Evolutionary conservation across 495 filamentous ascomycete genomes (phyloP), one percentile per base, ranked within the genome.

Genomic region (Hyaloscypha bicolor): DNA sequence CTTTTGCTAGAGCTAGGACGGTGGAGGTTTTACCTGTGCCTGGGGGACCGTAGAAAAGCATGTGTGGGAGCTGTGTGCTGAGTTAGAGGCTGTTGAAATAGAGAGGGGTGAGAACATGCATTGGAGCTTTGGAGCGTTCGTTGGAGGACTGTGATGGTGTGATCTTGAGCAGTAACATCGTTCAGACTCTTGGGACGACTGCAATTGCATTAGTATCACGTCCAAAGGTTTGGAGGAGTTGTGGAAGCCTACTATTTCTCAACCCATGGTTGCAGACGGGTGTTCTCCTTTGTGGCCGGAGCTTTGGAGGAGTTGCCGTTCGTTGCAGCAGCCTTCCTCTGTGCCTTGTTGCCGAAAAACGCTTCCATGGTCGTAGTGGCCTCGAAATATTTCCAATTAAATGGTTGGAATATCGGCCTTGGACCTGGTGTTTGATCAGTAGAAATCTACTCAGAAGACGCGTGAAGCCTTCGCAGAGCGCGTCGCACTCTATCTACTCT

Each of bases 21-120:
- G 96, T 98, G 5, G 93, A 97, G n/a, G 95, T 99, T 79, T 99
- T 99, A 69, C 95, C 95, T 1, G 96, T 99, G 51, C 95, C 95
- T 0, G 95, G 95, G 0, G 95, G 96, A 8, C 96, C 96, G 74
- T 99, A 99, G 83, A 98, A 98, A 75, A 99, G 92, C 93, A 99
- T 97, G 78, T 99, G 96, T 25, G 95, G 95, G 57, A 99, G 90
- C 91, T 94, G 64, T 33, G 11, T 1, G 37, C 37, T 21, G n/a
- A 62, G 45, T 60, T 35, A 66, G 64, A 30, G 16, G 33, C 21
- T 6, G 58, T 53, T 65, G 55, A 33, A 4, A 29, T 22, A 32
- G 45, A 39, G 8, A 29, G 25, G 32, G 33, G 16, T 72, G 82
- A 55, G 56, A 9, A 31, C 9, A 30, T 42, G 94, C 92, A 75